Base-by-base conservation (phyloP, 768 basidiomycete species). In the Hemileccinum impolitum region DNA sequence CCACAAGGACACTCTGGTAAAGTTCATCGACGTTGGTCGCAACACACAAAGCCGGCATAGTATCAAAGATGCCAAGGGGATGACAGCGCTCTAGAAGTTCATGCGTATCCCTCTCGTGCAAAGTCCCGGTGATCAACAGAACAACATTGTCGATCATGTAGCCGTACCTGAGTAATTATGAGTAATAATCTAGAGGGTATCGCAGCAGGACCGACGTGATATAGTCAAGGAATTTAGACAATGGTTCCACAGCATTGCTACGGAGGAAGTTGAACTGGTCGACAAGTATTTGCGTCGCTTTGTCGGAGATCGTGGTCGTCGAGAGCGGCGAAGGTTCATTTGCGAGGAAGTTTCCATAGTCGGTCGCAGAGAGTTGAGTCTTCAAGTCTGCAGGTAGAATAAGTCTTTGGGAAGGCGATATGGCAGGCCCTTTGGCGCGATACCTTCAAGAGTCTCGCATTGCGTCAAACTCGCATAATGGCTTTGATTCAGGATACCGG, bases 121-220 rank as follows among this genome's bases (percentile, higher is more conserved):
- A 72, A 1, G 95, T 98, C 18, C 96, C 96, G 14, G 96, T 94
- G 54, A 98, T 99, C 62, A 99, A 79, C 45, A 99, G 79, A 51
- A 99, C 86, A 61, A 99, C 90, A 67, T 99, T 99, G 81, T 99
- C 96, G 64, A 99, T 98, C 96, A 99, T 99, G 72, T 98, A 99
- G 26, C 84, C 93, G 67, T 96, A 96, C 39, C 94, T 96, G 68
- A 46, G 35, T 49, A 39, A 45, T 23, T 25, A 37, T 32, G 38
- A 17, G 28, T 39, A 50, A 55, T 44, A 56, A 43, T 31, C 39
- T 37, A 28, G 45, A 42, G 21, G 47, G 50, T 32, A 32, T 42
- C 32, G 46, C 30, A 48, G 26, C 17, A 53, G 21, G 15, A 79
- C 90, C 57, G 71, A 98, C 89, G 94, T 98, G 72, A 99, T 90